Conservation (phyloP, 1,139 yeast genomes). For the Candida sp. region DNA sequence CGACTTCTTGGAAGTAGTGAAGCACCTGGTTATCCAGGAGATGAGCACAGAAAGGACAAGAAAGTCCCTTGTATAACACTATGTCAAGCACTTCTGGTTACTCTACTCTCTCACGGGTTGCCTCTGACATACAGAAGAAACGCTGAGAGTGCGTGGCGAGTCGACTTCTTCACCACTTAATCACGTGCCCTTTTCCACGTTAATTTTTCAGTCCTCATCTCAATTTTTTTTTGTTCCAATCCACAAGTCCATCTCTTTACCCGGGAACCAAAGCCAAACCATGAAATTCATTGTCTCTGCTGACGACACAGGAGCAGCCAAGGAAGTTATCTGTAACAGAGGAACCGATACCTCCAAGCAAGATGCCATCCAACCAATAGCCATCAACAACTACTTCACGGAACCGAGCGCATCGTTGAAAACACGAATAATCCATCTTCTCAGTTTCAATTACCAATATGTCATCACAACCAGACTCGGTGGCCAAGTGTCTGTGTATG, state of each 20-base stretch:
- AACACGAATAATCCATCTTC: conserved; percentile 26
- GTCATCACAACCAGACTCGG: conserved; percentile 47
- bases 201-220: not conserved
- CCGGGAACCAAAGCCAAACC: not conserved
- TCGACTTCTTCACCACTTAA: not conserved
- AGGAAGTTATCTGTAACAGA: conserved; percentile 57
- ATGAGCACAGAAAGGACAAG: too few relatives aligned
- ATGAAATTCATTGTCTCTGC: conserved; percentile 61
- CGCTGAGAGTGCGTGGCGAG: too few relatives aligned
- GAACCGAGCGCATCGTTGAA: conserved; percentile 33
- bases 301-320: conserved; percentile 60
- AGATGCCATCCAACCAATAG: conserved; percentile 57
- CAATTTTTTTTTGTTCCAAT: not conserved
- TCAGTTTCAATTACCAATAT: conserved; percentile 32
- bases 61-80: too few relatives aligned
- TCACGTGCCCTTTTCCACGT: not conserved
- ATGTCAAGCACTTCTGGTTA: too few relatives aligned
- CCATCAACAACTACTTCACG: conserved; percentile 42
- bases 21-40: too few relatives aligned
- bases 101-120: too few relatives aligned
- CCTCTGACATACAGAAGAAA: too few relatives aligned
- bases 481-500: conserved; percentile 46
- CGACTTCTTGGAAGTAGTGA: conserved; percentile 18
- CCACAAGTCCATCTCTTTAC: not conserved
- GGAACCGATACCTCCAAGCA: conserved; percentile 76